Evolutionary conservation across 2,329 filamentous ascomycete species (phyloP).

Genomic region (Fusarium tricinctum): DNA sequence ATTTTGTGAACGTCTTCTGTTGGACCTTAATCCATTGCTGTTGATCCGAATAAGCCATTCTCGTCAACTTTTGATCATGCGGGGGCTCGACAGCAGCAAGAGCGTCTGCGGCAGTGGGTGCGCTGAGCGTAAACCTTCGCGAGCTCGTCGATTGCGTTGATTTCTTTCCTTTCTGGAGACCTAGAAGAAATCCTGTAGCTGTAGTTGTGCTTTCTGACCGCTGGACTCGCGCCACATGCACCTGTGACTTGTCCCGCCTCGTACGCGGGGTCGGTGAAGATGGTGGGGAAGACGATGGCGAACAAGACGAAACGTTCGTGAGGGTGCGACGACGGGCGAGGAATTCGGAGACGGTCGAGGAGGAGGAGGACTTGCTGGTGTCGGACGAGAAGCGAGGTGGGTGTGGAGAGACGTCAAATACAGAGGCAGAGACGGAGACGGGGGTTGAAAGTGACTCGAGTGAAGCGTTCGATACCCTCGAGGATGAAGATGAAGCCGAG

Average conservation of each 20-base stretch:
- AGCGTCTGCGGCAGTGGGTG: constrained; percentile 58
- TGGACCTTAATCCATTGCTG: constrained; percentile 84
- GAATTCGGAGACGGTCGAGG: constrained; percentile 38
- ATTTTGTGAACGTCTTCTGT: constrained; percentile 99
- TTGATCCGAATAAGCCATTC: constrained; percentile 75
- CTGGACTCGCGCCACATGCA: constrained; percentile 65
- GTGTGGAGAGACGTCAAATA: constrained; percentile 32
- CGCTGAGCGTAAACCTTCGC: constrained; percentile 52
- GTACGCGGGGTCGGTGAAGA: constrained; percentile 55
- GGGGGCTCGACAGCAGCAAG: constrained; percentile 62
- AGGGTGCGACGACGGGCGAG: constrained; percentile 41
- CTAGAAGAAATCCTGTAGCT: constrained; percentile 40
- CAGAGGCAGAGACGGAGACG: constrained; percentile 31
- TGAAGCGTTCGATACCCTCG: constrained; percentile 42
- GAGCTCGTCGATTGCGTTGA: constrained; percentile 40
- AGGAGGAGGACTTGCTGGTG: constrained; percentile 30
- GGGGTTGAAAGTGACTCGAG: constrained; percentile 44
- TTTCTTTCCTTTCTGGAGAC: constrained; percentile 34
- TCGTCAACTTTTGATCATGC: constrained; percentile 66
- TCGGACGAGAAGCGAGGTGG: constrained; percentile 25
- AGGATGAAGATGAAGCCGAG: constrained; percentile 41
- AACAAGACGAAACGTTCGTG: constrained; percentile 39
- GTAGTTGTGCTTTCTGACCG: constrained; percentile 59
- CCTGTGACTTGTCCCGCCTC: constrained; percentile 62
- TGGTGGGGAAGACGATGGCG: constrained; percentile 42